Percentiles rank a stretch among this genome's conserved stretches.
These are phyloP conservation scores for Aspergillus quadrilineatus DNA, from an alignment of 2,329 filamentous ascomycete species.

Conservation along the genomic window DNA sequence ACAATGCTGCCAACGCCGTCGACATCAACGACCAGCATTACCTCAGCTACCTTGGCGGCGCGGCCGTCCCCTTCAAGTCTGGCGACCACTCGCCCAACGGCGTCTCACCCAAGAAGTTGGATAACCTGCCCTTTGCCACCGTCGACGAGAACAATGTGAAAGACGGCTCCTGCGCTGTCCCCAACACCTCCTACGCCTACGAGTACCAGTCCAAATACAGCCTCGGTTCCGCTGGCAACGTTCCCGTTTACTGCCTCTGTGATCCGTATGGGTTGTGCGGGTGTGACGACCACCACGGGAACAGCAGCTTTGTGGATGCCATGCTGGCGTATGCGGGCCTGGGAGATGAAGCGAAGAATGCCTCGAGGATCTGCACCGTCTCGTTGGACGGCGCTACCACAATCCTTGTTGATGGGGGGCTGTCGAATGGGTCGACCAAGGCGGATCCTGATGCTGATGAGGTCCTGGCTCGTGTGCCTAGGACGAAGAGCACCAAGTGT, in stretches of 20 bases:
- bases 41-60: conserved; percentile 9
- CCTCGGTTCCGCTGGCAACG: not conserved
- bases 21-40: not conserved
- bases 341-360: not conserved
- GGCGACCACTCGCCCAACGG: conserved; percentile 1
- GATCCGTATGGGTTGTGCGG: conserved; percentile 5
- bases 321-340: not conserved
- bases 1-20: not conserved
- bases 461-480: not conserved
- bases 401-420: conserved; percentile 3
- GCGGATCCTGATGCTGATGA: not conserved
- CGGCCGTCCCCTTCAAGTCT: conserved; percentile 2
- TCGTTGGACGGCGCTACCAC: not conserved
- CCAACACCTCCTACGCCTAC: conserved; percentile 3
- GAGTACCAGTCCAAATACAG: not conserved
- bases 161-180: not conserved
- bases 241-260: conserved; percentile 9
- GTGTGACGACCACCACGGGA: conserved; percentile 4
- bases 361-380: not conserved
- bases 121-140: not conserved
- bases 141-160: not conserved
- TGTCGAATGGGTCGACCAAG: conserved; percentile 10
- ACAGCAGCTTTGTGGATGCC: conserved; percentile 4
- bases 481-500: not conserved
- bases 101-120: not conserved